Base-by-base conservation (phyloP, 2,329 filamentous ascomycete species). In the Aspergillus glaucus region DNA sequence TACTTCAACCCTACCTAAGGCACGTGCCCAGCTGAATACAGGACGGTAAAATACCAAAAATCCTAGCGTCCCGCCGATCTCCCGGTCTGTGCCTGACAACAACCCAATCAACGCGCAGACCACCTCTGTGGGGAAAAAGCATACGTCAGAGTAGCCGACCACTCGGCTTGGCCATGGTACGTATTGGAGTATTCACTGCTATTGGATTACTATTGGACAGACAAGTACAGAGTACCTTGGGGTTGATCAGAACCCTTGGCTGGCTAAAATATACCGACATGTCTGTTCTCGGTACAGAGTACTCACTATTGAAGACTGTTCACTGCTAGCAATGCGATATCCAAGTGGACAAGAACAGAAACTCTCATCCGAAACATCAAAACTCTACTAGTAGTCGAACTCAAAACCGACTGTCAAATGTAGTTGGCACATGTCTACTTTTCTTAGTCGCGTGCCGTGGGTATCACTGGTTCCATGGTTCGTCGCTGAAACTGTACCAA, bases 311-410 rank as follows among this genome's bases (percentile, higher is more conserved):
- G 24, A 26, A 26, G 6, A 10, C 24, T 26, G 9, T 12, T 28
- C 26, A 12, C 26, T 28, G 26, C 4, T 12, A 9, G 26, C 26
- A 28, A 28, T 36, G 32, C 32, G 14, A 36, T 15, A 36, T 22
- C 22, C 22, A 22, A 22, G 3, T 22, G 22, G 4, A 22, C 22
- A 22, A 22, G 34, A 37, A 21, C 8, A 42, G 39, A 17, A 42
- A 42, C 39, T 42, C 32, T 36, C n/a, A n/a, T 36, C 32, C 32
- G 22, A 24, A 42, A 59, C 22, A 59, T 28, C 26, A 28, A 28
- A 12, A 39, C 15, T 43, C 19, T 9, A 44, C 14, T 2, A 21
- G 21, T 40, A 26, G 22, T 47, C 37, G 12, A 47, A 41, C 14
- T 22, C 30, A 14, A 43, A 44, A 24, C 40, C 22, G 19, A 43